Evolutionary conservation across 371 early-diverging fungal species (phyloP).

Genomic region (Saksenaea oblongispora): DNA sequence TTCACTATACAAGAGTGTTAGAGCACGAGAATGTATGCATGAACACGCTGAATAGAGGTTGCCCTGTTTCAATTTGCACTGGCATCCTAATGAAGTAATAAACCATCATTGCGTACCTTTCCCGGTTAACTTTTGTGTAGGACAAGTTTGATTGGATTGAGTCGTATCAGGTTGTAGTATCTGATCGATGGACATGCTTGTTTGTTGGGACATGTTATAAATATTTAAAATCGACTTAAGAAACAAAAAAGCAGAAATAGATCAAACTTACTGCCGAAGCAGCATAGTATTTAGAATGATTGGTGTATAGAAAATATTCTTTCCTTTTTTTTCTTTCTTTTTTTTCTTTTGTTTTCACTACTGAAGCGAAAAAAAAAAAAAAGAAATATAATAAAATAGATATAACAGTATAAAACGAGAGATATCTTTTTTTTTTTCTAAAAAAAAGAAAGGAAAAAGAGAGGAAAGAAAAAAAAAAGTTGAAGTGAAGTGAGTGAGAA

Average conservation of each 20-base stretch:
- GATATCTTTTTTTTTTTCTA: neutral
- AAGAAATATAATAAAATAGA: neutral
- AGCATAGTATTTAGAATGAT: neutral
- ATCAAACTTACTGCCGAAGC: slow-evolving; percentile 6
- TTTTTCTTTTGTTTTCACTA: neutral
- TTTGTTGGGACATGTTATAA: slow-evolving; percentile 22
- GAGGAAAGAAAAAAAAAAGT: neutral
- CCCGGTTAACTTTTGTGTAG: slow-evolving; percentile 14
- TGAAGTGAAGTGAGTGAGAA: neutral
- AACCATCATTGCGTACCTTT: slow-evolving; percentile 14
- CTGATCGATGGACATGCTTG: slow-evolving; percentile 33
- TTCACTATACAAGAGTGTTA: slow-evolving; percentile 24
- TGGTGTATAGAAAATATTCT: neutral
- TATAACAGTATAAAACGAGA: neutral
- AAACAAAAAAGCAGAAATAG: neutral
- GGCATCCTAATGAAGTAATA: slow-evolving; percentile 12
- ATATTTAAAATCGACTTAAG: neutral
- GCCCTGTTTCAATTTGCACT: slow-evolving; percentile 8
- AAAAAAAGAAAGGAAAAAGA: slow-evolving; percentile 3
- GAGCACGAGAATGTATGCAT: neutral
- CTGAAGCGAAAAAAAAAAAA: neutral
- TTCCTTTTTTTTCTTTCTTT: neutral
- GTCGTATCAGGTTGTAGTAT: slow-evolving; percentile 12
- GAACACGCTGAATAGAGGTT: neutral
- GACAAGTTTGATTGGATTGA: slow-evolving; percentile 10